These are phyloP conservation scores for Brassica carinata DNA, from an alignment of 345 rosid species.

Conservation along the genomic window DNA sequence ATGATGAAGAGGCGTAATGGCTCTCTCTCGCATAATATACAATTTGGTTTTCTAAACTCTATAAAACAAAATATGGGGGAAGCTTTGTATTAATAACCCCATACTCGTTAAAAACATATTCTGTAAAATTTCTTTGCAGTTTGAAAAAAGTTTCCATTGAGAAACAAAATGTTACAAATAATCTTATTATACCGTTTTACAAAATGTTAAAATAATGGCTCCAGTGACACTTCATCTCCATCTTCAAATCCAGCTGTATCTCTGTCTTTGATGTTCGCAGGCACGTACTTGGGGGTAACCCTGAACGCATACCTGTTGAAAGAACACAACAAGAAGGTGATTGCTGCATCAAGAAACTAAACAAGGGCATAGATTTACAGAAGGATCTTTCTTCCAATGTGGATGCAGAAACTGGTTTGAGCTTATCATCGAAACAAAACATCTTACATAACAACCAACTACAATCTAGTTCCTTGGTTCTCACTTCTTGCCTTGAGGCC, in stretches of 20 bases:
- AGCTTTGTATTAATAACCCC: constrained; percentile 35
- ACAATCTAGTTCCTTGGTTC: neutral
- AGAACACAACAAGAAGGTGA: neutral
- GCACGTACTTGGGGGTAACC: constrained; percentile 74
- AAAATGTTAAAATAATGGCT: constrained; percentile 43
- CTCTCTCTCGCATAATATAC: neutral
- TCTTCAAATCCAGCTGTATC: constrained; percentile 78
- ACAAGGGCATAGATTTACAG: neutral
- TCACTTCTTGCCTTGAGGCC: neutral
- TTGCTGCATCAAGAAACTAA: constrained; percentile 20
- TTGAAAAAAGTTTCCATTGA: constrained; percentile 6
- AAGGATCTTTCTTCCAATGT: neutral
- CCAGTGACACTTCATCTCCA: constrained; percentile 85
- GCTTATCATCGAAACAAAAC: neutral
- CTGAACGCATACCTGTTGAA: constrained; percentile 83
- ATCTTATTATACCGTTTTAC: constrained; percentile 12
- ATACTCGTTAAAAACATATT: neutral
- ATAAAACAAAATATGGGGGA: constrained; percentile 16
- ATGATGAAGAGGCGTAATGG: constrained; percentile 25
- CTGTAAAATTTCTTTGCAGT: constrained; percentile 31
- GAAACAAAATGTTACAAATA: constrained; percentile 16
- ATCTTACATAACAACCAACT: neutral
- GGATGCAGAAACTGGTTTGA: neutral
- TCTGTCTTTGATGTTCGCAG: constrained; percentile 73
- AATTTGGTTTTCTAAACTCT: constrained; percentile 1